Evolutionary conservation across 164 flowering plant genomes (phyloP).

Genomic region (Vitis cinerea): DNA sequence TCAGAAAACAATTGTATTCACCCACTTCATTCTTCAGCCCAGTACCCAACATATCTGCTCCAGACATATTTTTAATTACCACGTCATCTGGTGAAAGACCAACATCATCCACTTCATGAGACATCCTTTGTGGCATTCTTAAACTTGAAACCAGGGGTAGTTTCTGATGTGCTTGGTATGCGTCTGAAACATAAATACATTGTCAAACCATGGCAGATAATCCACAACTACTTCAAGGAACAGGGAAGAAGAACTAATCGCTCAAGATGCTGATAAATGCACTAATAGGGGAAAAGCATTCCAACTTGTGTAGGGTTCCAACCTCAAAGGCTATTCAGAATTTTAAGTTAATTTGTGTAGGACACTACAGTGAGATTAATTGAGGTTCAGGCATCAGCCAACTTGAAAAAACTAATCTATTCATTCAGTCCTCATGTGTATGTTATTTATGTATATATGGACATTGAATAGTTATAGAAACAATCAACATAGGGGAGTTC

Average conservation of each 20-base stretch:
- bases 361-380: neutral
- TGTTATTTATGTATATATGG: no score
- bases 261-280: constrained; percentile 1
- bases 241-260: neutral
- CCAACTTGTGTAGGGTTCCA: neutral
- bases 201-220: constrained; percentile 2
- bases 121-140: constrained; percentile 15
- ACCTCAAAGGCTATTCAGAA: no score
- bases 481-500: no score
- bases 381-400: neutral
- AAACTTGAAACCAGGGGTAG: constrained; percentile 31
- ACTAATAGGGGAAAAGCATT: neutral
- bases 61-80: constrained; percentile 18
- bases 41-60: constrained; percentile 50
- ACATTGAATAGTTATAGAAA: no score
- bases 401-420: neutral
- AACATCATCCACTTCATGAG: constrained; percentile 22
- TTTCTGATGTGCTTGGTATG: constrained; percentile 50
- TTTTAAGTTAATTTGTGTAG: no score
- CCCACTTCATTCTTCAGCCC: constrained; percentile 94
- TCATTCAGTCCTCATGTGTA: no score
- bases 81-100: constrained; percentile 28
- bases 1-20: constrained; percentile 96
- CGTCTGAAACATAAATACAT: constrained; percentile 34
- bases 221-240: constrained; percentile 1